A percentile compares a stretch with the other conserved stretches of the same genome.
These are phyloP conservation scores for Heliamphora exappendiculata DNA, from an alignment of 148 eudicot species.

Conservation along the genomic window DNA sequence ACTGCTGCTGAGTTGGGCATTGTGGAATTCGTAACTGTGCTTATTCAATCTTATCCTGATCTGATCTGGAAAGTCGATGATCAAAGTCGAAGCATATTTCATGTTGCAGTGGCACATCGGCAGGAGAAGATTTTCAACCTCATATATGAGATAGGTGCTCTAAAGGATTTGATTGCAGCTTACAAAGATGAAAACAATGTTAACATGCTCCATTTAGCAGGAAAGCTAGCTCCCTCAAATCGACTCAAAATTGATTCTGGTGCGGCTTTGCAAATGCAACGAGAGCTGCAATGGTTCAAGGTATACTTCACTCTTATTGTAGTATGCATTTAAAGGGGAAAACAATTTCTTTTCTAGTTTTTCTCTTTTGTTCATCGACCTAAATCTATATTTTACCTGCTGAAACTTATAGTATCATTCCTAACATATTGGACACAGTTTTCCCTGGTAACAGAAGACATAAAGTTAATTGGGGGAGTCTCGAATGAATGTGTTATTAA, in stretches of 20 bases:
- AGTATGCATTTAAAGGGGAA: no score
- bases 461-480: no score
- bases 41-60: constrained; percentile 38
- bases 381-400: no score
- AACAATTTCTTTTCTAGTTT: no score
- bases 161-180: constrained; percentile 28
- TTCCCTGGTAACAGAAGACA: no score
- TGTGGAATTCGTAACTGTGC: constrained; percentile 22
- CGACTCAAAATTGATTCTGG: constrained; percentile 33
- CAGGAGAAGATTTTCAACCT: constrained; percentile 38
- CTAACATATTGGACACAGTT: no score
- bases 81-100: constrained; percentile 33
- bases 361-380: no score
- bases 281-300: constrained; percentile 37
- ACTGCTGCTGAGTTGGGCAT: constrained; percentile 33
- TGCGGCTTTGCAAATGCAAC: constrained; percentile 43
- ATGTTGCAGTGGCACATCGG: constrained; percentile 33
- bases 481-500: no score
- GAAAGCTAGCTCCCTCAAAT: constrained; percentile 20
- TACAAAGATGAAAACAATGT: constrained; percentile 18
- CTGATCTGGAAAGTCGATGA: constrained; percentile 39
- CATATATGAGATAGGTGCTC: constrained; percentile 36
- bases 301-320: no score
- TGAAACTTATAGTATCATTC: no score
- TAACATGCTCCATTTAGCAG: constrained; percentile 42